Conservation (phyloP, 768 basidiomycete species). For the Basidioascus undulatus region DNA sequence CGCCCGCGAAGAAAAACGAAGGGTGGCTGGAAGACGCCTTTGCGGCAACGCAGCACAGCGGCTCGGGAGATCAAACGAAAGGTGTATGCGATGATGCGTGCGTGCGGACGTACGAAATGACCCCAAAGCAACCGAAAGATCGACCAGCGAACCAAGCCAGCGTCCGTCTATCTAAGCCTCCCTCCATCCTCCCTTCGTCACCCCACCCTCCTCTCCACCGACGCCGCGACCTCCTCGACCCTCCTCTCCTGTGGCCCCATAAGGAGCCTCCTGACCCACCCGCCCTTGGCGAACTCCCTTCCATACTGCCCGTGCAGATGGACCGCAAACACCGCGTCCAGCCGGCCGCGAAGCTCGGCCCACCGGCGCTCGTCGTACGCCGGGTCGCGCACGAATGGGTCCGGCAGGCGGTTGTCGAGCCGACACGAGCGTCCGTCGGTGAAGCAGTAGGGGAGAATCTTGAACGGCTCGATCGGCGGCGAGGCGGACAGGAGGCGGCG, state of each 20-base stretch:
- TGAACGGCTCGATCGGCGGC: slow-evolving; percentile 67
- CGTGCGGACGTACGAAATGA: no score
- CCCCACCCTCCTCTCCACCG: neutral
- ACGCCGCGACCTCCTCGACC: neutral
- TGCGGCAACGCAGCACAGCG: no score
- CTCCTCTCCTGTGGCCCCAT: slow-evolving; percentile 27
- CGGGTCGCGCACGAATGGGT: slow-evolving; percentile 47
- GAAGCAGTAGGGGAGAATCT: slow-evolving; percentile 85
- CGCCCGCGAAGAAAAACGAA: no score
- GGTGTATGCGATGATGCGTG: no score
- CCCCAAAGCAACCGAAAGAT: no score
- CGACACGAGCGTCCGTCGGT: slow-evolving; percentile 74
- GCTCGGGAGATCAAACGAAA: no score
- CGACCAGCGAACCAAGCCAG: no score
- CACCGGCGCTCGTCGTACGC: slow-evolving; percentile 36
- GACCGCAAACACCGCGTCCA: slow-evolving; percentile 58
- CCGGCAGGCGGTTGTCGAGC: slow-evolving; percentile 77
- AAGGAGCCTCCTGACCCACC: slow-evolving; percentile 70
- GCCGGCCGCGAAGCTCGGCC: slow-evolving; percentile 33
- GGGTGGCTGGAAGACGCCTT: no score
- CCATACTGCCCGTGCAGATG: slow-evolving; percentile 95
- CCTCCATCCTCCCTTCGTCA: no score
- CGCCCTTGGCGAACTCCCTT: slow-evolving; percentile 52
- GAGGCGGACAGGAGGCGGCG: slow-evolving; percentile 47
- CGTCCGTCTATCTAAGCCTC: no score